A percentile compares a stretch with the other conserved stretches of the same genome.
These are phyloP conservation scores for Trichosporon inkin DNA, from an alignment of 1,284 basidiomycete species.

Conservation along the genomic window DNA sequence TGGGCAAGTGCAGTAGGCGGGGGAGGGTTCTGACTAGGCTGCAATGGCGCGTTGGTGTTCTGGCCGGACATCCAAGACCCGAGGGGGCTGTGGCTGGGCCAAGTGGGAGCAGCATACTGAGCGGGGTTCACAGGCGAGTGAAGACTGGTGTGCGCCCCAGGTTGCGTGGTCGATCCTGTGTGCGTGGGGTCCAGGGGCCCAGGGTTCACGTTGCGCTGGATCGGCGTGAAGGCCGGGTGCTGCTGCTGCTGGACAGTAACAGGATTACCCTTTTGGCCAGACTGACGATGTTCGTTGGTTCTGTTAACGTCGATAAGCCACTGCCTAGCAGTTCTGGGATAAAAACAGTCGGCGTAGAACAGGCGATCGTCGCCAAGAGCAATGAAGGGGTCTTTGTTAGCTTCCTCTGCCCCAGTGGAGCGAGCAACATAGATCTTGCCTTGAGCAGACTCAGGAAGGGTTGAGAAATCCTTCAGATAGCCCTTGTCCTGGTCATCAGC, in stretches of 20 bases:
- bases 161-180: not conserved
- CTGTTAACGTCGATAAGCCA: constrained; percentile 8
- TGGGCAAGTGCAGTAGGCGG: not conserved
- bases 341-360: constrained; percentile 19
- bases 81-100: not conserved
- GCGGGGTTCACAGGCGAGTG: not conserved
- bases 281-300: not conserved
- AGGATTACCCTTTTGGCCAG: not conserved
- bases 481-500: constrained; percentile 12
- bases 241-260: not conserved
- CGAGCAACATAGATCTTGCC: constrained; percentile 22
- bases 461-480: constrained; percentile 11
- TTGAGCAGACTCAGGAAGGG: not conserved
- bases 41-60: no score
- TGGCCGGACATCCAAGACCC: not conserved
- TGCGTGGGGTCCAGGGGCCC: constrained; percentile 1
- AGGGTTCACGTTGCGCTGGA: not conserved
- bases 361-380: constrained; percentile 26
- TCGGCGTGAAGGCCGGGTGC: not conserved
- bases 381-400: constrained; percentile 25
- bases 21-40: not conserved
- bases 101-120: not conserved
- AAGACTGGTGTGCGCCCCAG: not conserved
- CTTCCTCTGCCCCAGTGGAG: constrained; percentile 15
- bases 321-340: constrained; percentile 11